phyloP scores from a whole-genome alignment of 2,329 filamentous ascomycete species.

The Botrytis fabae region DNA sequence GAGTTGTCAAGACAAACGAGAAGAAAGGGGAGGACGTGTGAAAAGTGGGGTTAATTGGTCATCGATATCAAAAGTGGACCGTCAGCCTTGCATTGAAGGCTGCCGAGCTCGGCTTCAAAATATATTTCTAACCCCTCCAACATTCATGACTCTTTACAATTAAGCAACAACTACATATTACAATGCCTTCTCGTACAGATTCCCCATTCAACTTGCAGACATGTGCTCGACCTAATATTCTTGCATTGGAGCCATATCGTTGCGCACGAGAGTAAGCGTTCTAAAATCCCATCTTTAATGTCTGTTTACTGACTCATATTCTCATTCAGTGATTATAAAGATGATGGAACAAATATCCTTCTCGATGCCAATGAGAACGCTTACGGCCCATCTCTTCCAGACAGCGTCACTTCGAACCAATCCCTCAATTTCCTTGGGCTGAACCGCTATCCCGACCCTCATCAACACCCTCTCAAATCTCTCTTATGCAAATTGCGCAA shows the following conservation, averaged over 20 bases:
- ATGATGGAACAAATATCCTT: slow-evolving; percentile 92
- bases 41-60: background rate
- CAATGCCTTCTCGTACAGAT: slow-evolving; percentile 41
- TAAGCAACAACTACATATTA: slow-evolving; percentile 13
- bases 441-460: slow-evolving; percentile 94
- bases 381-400: slow-evolving; percentile 74
- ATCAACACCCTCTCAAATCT: slow-evolving; percentile 85
- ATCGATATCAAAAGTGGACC: background rate
- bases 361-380: slow-evolving; percentile 99
- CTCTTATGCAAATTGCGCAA: slow-evolving; percentile 85
- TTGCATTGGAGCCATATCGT: slow-evolving; percentile 74
- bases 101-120: slow-evolving; percentile 20
- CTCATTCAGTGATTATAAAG: slow-evolving; percentile 84
- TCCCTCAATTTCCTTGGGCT: slow-evolving; percentile 77
- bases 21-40: background rate
- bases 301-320: slow-evolving; percentile 38
- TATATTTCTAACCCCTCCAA: slow-evolving; percentile 20
- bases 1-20: background rate
- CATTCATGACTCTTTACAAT: background rate
- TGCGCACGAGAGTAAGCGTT: slow-evolving; percentile 73
- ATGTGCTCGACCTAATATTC: slow-evolving; percentile 75
- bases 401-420: slow-evolving; percentile 46
- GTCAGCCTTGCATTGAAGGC: slow-evolving; percentile 16
- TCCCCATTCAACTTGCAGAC: slow-evolving; percentile 70
- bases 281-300: background rate